A percentile compares a stretch with the other conserved stretches of the same genome.
Evolutionary conservation across 805 yeast species (phyloP).

Genomic region (Starmerella cellae): DNA sequence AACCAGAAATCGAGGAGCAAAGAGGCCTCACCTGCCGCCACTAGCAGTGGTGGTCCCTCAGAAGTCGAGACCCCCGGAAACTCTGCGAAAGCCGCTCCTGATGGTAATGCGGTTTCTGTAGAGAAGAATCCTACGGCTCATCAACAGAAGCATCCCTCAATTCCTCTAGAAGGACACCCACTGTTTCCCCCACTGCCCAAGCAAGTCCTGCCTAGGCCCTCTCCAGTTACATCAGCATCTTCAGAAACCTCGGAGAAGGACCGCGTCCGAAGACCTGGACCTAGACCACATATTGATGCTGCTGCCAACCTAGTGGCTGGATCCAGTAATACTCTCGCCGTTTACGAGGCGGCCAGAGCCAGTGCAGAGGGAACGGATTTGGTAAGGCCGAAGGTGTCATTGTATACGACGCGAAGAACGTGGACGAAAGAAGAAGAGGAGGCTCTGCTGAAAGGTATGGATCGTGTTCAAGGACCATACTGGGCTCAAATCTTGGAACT

Average conservation of each 20-base stretch:
- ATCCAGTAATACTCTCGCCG: conserved; percentile 20
- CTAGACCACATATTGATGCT: conserved; percentile 6
- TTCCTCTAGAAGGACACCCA: conserved; percentile 15
- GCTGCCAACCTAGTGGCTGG: conserved; percentile 2
- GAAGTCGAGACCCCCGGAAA: too few species aligned
- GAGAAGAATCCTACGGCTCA: neutral
- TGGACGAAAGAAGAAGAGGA: conserved; percentile 88
- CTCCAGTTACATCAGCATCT: neutral
- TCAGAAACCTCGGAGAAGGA: neutral
- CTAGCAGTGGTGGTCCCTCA: too few species aligned
- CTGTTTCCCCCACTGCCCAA: conserved; percentile 19
- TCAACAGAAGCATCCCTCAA: neutral
- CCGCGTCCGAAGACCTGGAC: conserved; percentile 7
- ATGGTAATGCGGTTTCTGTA: too few species aligned
- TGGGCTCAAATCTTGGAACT: conserved; percentile 85
- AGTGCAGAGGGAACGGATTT: conserved; percentile 20
- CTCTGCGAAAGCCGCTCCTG: too few species aligned
- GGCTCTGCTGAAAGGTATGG: conserved; percentile 68
- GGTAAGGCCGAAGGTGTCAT: conserved; percentile 17
- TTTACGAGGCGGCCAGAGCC: conserved; percentile 23
- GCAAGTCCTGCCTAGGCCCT: conserved; percentile 16
- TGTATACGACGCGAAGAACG: conserved; percentile 38
- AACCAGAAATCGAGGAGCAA: neutral
- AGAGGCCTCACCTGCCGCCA: too few species aligned
- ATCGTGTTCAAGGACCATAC: conserved; percentile 66